Evolutionary conservation across 2,329 filamentous ascomycete genomes (phyloP).

Genomic region (Fusarium musae): DNA sequence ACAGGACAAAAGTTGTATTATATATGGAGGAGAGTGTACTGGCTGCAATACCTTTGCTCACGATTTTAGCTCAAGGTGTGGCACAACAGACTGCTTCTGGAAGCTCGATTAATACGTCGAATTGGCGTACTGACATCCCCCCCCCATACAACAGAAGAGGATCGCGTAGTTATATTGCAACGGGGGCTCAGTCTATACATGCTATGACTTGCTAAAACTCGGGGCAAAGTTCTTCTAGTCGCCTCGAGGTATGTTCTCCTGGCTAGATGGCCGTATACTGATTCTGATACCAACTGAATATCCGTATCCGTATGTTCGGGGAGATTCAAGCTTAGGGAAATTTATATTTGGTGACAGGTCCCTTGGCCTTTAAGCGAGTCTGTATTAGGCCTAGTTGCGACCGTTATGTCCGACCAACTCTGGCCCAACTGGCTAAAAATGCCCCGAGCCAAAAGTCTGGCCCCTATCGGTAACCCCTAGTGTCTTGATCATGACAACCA

Average conservation of each 20-base stretch:
- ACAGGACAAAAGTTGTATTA: slow-evolving; percentile 7
- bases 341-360: slow-evolving; percentile 23
- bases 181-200: neutral
- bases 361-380: slow-evolving; percentile 21
- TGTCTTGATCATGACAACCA: slow-evolving; percentile 24
- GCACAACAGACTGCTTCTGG: slow-evolving; percentile 29
- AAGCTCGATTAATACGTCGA: neutral
- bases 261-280: neutral
- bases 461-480: slow-evolving; percentile 28
- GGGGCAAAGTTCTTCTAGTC: neutral
- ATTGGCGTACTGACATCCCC: neutral
- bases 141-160: neutral
- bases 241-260: neutral
- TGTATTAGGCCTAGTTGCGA: slow-evolving; percentile 24
- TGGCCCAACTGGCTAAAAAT: slow-evolving; percentile 41
- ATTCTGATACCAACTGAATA: slow-evolving; percentile 15
- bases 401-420: slow-evolving; percentile 31
- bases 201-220: neutral
- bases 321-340: slow-evolving; percentile 16
- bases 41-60: slow-evolving; percentile 14
- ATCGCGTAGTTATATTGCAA: neutral
- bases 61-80: slow-evolving; percentile 10
- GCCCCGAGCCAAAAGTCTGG: slow-evolving; percentile 36
- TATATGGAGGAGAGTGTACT: neutral
- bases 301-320: neutral